A percentile compares a stretch with the other conserved stretches of the same genome.
Evolutionary conservation across 805 yeast species (phyloP).

Genomic region (Candida tibetensis): DNA sequence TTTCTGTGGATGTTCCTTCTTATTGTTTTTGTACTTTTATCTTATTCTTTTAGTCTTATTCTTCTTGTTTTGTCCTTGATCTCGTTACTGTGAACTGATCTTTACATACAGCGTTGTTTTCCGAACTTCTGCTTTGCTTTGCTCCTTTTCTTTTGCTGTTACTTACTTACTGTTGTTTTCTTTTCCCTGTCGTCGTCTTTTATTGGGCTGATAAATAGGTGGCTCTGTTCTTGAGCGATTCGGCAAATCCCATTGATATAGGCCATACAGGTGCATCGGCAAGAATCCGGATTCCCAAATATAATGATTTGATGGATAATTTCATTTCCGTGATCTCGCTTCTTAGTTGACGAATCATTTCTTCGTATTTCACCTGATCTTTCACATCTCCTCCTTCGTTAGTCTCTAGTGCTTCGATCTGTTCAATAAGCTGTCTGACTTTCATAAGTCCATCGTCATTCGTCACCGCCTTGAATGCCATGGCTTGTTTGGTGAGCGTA

Average conservation of each 20-base stretch:
- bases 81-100: no score
- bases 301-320: conserved; percentile 56
- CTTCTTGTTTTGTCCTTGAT: no score
- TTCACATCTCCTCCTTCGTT: conserved; percentile 48
- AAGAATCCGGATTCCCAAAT: conserved; percentile 69
- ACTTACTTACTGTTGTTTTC: no score
- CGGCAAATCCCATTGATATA: conserved; percentile 72
- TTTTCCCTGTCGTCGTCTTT: no score
- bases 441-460: conserved; percentile 9
- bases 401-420: conserved; percentile 25
- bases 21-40: no score
- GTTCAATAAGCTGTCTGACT: conserved; percentile 8
- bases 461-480: conserved; percentile 45
- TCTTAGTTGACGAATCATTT: conserved; percentile 46
- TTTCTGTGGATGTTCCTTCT: no score
- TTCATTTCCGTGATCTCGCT: conserved; percentile 38
- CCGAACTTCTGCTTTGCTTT: no score
- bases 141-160: no score
- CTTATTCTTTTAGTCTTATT: no score
- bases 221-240: conserved; percentile 64
- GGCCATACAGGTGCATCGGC: conserved; percentile 92
- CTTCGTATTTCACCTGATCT: background rate
- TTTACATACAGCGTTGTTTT: no score
- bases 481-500: conserved; percentile 58
- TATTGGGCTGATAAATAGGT: conserved; percentile 9